Evolutionary conservation across 345 rosid species (phyloP).

Genomic region (Rhizophora apiculata): DNA sequence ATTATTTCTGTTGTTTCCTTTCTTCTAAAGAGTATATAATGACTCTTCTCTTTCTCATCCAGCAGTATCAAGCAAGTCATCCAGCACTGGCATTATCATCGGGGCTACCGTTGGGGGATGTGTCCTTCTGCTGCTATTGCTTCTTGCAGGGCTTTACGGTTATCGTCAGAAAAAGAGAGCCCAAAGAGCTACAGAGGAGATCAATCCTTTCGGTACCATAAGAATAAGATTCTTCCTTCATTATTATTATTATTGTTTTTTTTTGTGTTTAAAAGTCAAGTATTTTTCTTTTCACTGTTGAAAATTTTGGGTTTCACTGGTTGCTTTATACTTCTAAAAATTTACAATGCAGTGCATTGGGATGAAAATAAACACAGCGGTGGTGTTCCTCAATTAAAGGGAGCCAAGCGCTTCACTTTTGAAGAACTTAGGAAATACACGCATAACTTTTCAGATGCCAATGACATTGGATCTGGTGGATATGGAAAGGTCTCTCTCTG

Average conservation of each 20-base stretch:
- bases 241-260: neutral
- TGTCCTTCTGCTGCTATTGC: conserved; percentile 47
- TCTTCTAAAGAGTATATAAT: neutral
- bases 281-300: neutral
- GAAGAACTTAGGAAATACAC: conserved; percentile 64
- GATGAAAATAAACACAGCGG: conserved; percentile 49
- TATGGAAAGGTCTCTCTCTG: conserved; percentile 66
- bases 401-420: conserved; percentile 63
- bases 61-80: conserved; percentile 36
- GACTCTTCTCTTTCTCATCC: neutral
- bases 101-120: conserved; percentile 70
- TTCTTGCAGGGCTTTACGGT: conserved; percentile 66
- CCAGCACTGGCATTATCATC: conserved; percentile 43
- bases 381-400: conserved; percentile 66
- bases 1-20: neutral
- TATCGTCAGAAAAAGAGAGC: conserved; percentile 71
- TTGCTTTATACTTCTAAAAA: conserved; percentile 8
- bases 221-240: neutral
- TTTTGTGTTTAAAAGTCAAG: no score
- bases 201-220: conserved; percentile 67
- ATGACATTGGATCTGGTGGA: conserved; percentile 78
- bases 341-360: conserved; percentile 60
- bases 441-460: conserved; percentile 64
- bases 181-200: conserved; percentile 50
- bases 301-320: neutral